Base-by-base conservation (phyloP, 1,284 basidiomycete genomes). In the Apiotrichum veenhuisii region DNA sequence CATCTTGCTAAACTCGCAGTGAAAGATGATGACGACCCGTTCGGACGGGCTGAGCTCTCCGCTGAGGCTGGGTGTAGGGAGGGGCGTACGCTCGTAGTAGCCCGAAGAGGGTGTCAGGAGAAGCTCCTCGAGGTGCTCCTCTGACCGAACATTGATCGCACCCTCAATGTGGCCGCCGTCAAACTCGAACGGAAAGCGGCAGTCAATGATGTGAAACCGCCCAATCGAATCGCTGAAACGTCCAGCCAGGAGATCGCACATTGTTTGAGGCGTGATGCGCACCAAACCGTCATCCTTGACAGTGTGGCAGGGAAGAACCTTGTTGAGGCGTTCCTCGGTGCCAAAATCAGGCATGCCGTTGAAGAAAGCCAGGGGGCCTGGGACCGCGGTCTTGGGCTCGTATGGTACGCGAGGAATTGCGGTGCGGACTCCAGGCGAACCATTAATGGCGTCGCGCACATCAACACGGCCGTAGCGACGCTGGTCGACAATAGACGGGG, bases 131-230 rank as follows among this genome's bases (percentile, higher is more conserved):
- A 97, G 84, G 49, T 84, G 85, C 37, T 83, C 77, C 14, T 87
- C 85, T n/a, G 86, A 90, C 72, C 89, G 90, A 68, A 98, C 85
- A 74, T 98, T 98, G 75, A 94, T 81, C 2, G 96, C 94, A 18
- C 92, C 89, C 5, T 84, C 84, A 60, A 98, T 86, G 78, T 98
- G 95, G 0, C 95, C 96, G 14, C 95, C 95, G 49, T 84, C 82
- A 74, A 88, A 97, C 78, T 99, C 96, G 72, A 97, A 99, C 64
- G 92, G 91, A 75, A 98, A 99, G 27, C 95, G 89, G 75, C 96
- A 98, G 78, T 99, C 95, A 68, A 99, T 87, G 54, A 99, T 78
- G 61, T 88, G 82, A 73, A 82, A 94, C 46, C 84, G 81, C 41
- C 82, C 80, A 61, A 94, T 85, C 63, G 82, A 78, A 27, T 81